Base-by-base conservation (phyloP, 2,329 filamentous ascomycete species). In the Trichoderma sp. region DNA sequence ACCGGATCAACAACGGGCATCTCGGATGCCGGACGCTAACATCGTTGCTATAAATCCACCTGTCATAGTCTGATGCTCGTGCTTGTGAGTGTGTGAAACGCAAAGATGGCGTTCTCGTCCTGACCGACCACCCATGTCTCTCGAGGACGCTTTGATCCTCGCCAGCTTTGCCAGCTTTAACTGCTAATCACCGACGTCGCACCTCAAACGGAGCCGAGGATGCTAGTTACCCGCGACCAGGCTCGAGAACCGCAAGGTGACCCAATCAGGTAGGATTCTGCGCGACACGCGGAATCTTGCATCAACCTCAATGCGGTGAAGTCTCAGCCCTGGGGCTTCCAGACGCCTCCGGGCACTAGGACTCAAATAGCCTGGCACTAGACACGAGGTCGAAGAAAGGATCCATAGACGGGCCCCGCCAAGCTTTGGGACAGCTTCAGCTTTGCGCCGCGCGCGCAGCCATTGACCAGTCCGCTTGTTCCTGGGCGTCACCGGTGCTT, bases 281-380 rank as follows among this genome's bases (percentile, higher is more conserved):
- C 66, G 66, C 66, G 55, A 53, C 66, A 69, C 55, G 57, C 65
- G 36, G 66, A 50, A 69, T 61, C 57, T 61, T 61, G 66, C 66
- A 61, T 61, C 53, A 50, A 36, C 55, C 66, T 69, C 57, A 62
- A 69, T 69, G 66, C 66, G 66, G 66, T 69, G 57, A 69, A 69
- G 66, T 61, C 55, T 36, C 53, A 50, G 55, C 57, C 39, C 66
- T 47, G 36, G 26, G 32, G 28, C 26, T 61, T 47, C 26, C 36
- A 50, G 57, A 53, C 66, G 47, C 39, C 20, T 28, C 26, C 36
- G 28, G 39, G 36, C 66, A 69, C 66, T 69, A 69, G 23, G 12
- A n/a, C 30, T 36, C 66, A 61, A 53, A 50, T 69, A 69, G 57
- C 28, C 66, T 50, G 66, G 36, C 50, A 67, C 64, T 58, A 58